phyloP scores from a whole-genome alignment of 768 basidiomycete genomes.

The Mycena olivaceomarginata region DNA sequence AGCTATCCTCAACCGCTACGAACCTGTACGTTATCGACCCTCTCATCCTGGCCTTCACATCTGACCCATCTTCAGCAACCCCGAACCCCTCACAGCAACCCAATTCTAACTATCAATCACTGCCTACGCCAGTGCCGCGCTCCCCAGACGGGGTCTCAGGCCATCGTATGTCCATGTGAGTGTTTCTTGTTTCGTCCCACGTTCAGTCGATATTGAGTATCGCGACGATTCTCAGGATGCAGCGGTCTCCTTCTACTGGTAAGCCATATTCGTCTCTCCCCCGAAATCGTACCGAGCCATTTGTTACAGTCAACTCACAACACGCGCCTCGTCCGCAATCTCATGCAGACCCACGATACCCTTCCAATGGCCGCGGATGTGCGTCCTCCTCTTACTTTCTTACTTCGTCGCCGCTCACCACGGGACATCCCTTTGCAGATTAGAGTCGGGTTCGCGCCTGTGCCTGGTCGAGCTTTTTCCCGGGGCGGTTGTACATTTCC shows the following conservation, averaged over 20 bases:
- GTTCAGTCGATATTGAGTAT: neutral
- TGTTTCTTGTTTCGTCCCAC: neutral
- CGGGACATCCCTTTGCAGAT: slow-evolving; percentile 13
- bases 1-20: slow-evolving; percentile 30
- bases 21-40: neutral
- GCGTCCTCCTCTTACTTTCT: neutral
- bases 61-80: neutral
- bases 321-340: slow-evolving; percentile 11
- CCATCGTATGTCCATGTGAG: slow-evolving; percentile 28
- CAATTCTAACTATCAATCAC: slow-evolving; percentile 25
- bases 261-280: neutral
- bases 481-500: slow-evolving; percentile 20
- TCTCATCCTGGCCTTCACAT: neutral
- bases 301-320: slow-evolving; percentile 13
- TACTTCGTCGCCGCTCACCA: neutral
- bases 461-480: slow-evolving; percentile 34
- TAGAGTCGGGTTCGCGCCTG: neutral
- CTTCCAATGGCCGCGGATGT: slow-evolving; percentile 33
- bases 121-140: slow-evolving; percentile 12
- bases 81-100: slow-evolving; percentile 19
- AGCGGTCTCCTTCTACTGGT: slow-evolving; percentile 2
- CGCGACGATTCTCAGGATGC: neutral
- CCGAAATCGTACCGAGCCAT: neutral
- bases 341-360: slow-evolving; percentile 32
- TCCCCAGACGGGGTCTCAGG: slow-evolving; percentile 29